A percentile compares a stretch with the other conserved stretches of the same genome.
These are phyloP conservation scores for Skeletonema tropicum DNA, from an alignment of 108 stramenopile genomes.

Conservation along the genomic window DNA sequence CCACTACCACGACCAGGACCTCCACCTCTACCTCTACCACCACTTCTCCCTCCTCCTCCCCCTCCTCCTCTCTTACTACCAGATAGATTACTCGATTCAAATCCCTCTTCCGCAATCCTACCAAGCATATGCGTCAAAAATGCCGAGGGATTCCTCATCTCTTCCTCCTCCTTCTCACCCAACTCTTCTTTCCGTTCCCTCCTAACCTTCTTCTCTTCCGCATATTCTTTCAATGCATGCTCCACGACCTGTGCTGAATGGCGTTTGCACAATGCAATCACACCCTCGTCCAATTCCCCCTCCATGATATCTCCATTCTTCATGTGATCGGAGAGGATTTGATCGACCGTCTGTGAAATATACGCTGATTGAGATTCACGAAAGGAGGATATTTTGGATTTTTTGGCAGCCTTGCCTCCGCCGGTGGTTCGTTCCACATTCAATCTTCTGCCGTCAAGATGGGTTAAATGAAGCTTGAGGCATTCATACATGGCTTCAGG, in stretches of 20 bases:
- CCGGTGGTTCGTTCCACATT: conserved; percentile 90
- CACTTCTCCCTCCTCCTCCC: too few species aligned
- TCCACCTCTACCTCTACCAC: conserved; percentile 28
- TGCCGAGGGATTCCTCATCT: conserved; percentile 82
- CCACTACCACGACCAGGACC: conserved; percentile 15
- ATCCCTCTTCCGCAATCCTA: conserved; percentile 77
- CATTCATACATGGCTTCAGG: conserved; percentile 87
- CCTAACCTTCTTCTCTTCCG: conserved; percentile 67
- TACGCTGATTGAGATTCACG: conserved; percentile 80
- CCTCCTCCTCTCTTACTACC: conserved; percentile 20
- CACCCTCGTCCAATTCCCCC: conserved; percentile 91
- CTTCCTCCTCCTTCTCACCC: conserved; percentile 72
- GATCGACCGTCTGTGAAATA: conserved; percentile 81
- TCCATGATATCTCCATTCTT: conserved; percentile 74
- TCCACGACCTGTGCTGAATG: conserved; percentile 81
- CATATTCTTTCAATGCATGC: conserved; percentile 73
- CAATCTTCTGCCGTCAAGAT: conserved; percentile 88
- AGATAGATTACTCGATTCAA: conserved; percentile 50
- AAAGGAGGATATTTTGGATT: conserved; percentile 64
- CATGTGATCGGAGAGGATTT: conserved; percentile 73
- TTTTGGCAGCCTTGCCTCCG: conserved; percentile 67
- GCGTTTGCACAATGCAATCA: conserved; percentile 78
- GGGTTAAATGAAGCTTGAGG: conserved; percentile 88
- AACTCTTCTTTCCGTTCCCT: conserved; percentile 52
- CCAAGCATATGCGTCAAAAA: conserved; percentile 77